Conservation (phyloP, 1,284 basidiomycete genomes). For the Abortiporus biennis region DNA sequence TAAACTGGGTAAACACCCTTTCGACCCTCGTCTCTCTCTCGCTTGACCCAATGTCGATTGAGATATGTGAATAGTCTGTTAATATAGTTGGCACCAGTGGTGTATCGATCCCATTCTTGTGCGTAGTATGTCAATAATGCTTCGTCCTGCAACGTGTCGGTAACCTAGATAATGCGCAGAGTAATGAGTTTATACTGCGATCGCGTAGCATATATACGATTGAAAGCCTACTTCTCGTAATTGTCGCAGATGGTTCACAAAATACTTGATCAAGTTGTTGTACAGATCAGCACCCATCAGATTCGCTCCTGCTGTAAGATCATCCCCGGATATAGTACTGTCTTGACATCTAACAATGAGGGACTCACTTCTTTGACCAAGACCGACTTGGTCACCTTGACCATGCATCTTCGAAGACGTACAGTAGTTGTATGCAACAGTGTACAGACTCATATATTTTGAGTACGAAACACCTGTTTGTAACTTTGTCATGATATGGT, state of each 20-base stretch:
- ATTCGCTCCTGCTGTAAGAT: constrained; percentile 75
- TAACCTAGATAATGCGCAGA: not conserved
- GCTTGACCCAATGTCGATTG: constrained; percentile 99
- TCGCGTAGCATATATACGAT: no score
- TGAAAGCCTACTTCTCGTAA: constrained; percentile 63
- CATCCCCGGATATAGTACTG: constrained; percentile 9
- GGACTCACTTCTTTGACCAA: constrained; percentile 57
- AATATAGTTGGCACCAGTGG: constrained; percentile 93
- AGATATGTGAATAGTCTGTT: constrained; percentile 95
- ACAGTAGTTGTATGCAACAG: constrained; percentile 95
- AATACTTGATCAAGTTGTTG: constrained; percentile 83
- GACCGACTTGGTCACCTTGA: constrained; percentile 39
- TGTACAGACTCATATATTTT: constrained; percentile 92
- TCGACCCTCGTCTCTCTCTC: constrained; percentile 95
- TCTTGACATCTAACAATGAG: constrained; percentile 13
- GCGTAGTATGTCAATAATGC: constrained; percentile 91
- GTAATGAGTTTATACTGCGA: no score
- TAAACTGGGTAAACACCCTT: constrained; percentile 96
- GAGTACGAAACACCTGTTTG: constrained; percentile 87
- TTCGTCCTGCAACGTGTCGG: constrained; percentile 80
- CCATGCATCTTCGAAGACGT: constrained; percentile 84
- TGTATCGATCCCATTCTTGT: constrained; percentile 93
- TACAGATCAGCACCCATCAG: constrained; percentile 95
- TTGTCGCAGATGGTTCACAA: constrained; percentile 70
- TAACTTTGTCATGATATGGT: constrained; percentile 89